Base-by-base conservation (phyloP, 345 rosid species). In the Ceriops tagal region DNA sequence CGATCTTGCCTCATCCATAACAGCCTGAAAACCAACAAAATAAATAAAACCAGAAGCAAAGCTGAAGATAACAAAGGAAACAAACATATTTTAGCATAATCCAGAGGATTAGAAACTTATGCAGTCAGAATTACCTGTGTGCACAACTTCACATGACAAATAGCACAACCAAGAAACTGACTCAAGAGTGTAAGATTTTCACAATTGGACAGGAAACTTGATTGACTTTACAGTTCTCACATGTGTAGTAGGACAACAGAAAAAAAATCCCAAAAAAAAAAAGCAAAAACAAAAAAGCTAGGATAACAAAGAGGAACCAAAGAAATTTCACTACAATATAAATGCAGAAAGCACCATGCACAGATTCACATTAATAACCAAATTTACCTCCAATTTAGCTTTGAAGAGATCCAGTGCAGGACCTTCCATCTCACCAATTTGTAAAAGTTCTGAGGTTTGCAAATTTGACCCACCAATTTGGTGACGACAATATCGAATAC, bases 401-500 rank as follows among this genome's bases (percentile, higher is more conserved):
- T 84, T 92, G 83, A 96, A 92, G 70, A 92, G 99, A 83, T 96
- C 98, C 62, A 84, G 74, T 18, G 96, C 99, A 67, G 99, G 99
- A 68, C 98, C 99, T 86, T 95, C 96, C 95, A 89, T 87, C 85
- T 92, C 99, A 78, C 92, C 93, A 77, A 96, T 90, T 66, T 92
- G 91, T 74, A 90, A 71, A 65, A 96, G 89, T 62, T 90, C 97
- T 74, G 98, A 90, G 62, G 96, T 85, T 77, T 90, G 83, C 71
- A 96, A 78, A 81, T 96, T 90, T 66, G 99, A 89, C 71, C 77
- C 86, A 46, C 99, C 99, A 79, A 96, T 85, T 84, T 96, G 92
- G 83, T 89, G 98, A 53, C 88, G 78, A 84, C 99, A 96, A 81
- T 92, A 92, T 55, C 89, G 84, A 66, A 96, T 84, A 75, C 92